Base-by-base conservation (phyloP, 164 flowering plant species). In the Liriodendron chinense region DNA sequence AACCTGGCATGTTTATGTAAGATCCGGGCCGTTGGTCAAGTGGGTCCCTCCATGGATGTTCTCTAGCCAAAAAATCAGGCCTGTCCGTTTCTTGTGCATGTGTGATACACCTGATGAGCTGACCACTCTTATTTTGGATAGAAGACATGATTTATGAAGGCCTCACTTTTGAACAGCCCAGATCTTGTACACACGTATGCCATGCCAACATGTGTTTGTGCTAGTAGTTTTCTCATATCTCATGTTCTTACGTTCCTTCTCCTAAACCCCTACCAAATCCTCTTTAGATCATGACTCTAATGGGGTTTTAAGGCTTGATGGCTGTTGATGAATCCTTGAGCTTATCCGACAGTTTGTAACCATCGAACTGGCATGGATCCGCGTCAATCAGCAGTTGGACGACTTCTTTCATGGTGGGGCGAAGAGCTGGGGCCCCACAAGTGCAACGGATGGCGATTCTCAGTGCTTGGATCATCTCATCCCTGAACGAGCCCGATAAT, bases 321-420 rank as follows among this genome's bases (percentile, higher is more conserved):
- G 43, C 73, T 72, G 82, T 70, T 62, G 80, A 63, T 67, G 81
- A 21, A 57, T 85, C 89, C 71, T 87, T 89, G 80, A 80, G 70
- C 85, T 88, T 87, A 63, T 75, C 79, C 23, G 87, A 75, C 18
- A 83, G 80, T 80, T 87, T 88, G 86, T 81, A 84, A 62, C 87
- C 83, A 66, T 83, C 77, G 75, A 83, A 82, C 77, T 75, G 85
- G 83, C 89, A 85, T 1, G 98, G 98, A 76, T 91, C 98, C 0
- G 96, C 91, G 47, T 92, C 98, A 20, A 75, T 83, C 74, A 96
- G 86, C 81, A 89, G 68, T 83, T 91, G 93, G 65, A 90, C 98
- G 12, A 89, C 96, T 80, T 94, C 99, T 24, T 86, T 92, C 99
- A 96, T 96, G 24, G 92, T 86, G 7, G 99, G 99, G 7, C 99